Evolutionary conservation across 352 stramenopile species (phyloP), one percentile per base, ranked within the genome.

Genomic region (Phytophthora litchii): DNA sequence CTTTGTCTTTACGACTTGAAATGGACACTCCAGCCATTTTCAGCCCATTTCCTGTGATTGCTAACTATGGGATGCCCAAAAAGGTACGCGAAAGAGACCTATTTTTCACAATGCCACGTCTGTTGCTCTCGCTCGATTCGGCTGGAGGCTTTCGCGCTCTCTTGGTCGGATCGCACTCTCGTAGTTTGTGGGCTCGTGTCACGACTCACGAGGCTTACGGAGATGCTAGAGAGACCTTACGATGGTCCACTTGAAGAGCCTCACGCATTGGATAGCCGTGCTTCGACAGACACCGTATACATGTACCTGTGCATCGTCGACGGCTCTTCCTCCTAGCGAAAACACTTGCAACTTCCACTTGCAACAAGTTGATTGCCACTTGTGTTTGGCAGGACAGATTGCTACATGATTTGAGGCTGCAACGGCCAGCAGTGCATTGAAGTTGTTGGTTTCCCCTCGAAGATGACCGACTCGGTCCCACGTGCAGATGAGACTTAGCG

Each of bases 401-500:
- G n/a, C 43, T 16, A n/a, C 43, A 27, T 11, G 5, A 34, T 34
- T 27, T 19, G 16, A 17, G 19, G 19, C 31, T 54, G 32, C 46
- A 43, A 44, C 32, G 32, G 19, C 17, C 38, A 6, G 3, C 7
- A 21, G 10, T 21, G 32, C 49, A 35, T 65, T 65, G 49, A 53
- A 60, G 49, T 48, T 20, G 12, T 43, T 16, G 19, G 40, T 13
- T 7, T 29, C 21, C 2, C 19, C 20, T 32, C 23, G 12, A 21
- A 60, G 38, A n/a, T n/a, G 23, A 27, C 23, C 3, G 38, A 47
- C 50, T 41, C 38, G 46, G 60, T 59, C 53, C 53, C 60, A 68
- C 53, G 54, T 64, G 60, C 41, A 64, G 60, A 64, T 64, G 60
- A 60, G 53, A 21, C 59, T 45, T 60, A 40, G 35, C 21, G 8